A percentile compares a stretch with the other conserved stretches of the same genome.
Evolutionary conservation across 2,329 filamentous ascomycete species (phyloP).

Genomic region (Colletotrichum sidae): DNA sequence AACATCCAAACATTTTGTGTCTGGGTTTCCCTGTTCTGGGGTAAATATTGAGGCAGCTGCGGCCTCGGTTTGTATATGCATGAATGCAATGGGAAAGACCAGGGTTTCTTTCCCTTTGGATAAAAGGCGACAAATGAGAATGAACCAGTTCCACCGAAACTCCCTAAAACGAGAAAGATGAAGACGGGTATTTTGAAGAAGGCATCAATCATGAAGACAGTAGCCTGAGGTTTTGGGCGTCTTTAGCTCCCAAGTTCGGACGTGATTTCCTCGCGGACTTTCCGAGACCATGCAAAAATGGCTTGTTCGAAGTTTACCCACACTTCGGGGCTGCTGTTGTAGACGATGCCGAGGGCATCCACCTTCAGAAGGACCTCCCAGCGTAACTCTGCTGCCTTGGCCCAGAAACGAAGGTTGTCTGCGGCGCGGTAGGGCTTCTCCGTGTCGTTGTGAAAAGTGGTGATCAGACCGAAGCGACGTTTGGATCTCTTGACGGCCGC

Average conservation of each 20-base stretch:
- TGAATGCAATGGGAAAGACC: constrained; percentile 11
- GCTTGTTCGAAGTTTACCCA: constrained; percentile 89
- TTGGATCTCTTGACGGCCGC: constrained; percentile 85
- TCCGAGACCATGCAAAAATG: constrained; percentile 84
- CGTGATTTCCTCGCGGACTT: constrained; percentile 85
- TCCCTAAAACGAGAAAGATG: constrained; percentile 14
- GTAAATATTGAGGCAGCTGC: constrained; percentile 9
- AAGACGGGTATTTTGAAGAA: constrained; percentile 34
- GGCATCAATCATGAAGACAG: constrained; percentile 36
- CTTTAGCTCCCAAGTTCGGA: constrained; percentile 63
- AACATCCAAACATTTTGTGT: neutral
- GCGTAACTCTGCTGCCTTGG: constrained; percentile 92
- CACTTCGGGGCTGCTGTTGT: constrained; percentile 74
- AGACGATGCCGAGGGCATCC: constrained; percentile 88
- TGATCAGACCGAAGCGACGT: constrained; percentile 89
- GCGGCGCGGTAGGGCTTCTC: constrained; percentile 93
- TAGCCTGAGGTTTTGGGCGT: constrained; percentile 19
- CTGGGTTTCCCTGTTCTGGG: constrained; percentile 2
- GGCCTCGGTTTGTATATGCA: constrained; percentile 14
- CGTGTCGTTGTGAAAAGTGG: constrained; percentile 90
- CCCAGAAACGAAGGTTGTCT: constrained; percentile 95
- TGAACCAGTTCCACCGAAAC: constrained; percentile 19
- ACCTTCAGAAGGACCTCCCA: constrained; percentile 89
- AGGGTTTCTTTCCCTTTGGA: constrained; percentile 12
- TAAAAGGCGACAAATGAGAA: constrained; percentile 21